Conservation (phyloP, 2,329 filamentous ascomycete species). For the Conoideocrella luteorostrata region DNA sequence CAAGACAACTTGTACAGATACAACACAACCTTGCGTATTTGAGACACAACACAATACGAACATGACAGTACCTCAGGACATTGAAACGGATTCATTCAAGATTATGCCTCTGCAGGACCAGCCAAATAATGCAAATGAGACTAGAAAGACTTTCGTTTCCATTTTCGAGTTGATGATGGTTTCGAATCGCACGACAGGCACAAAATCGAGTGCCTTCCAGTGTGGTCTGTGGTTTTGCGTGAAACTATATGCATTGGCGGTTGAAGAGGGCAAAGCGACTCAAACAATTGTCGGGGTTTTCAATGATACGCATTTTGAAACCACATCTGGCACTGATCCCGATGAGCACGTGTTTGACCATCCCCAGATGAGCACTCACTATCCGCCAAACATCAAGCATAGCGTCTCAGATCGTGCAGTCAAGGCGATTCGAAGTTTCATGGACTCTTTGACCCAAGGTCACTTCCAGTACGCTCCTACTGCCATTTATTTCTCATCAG, state of each 20-base stretch:
- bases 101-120: slow-evolving; percentile 18
- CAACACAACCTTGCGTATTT: slow-evolving; percentile 21
- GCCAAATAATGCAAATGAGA: slow-evolving; percentile 8
- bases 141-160: slow-evolving; percentile 24
- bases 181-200: slow-evolving; percentile 15
- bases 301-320: slow-evolving; percentile 22
- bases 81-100: slow-evolving; percentile 21
- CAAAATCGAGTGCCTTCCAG: slow-evolving; percentile 18
- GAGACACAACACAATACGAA: slow-evolving; percentile 22
- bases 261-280: slow-evolving; percentile 21
- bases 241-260: slow-evolving; percentile 22
- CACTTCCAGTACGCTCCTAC: slow-evolving; percentile 22
- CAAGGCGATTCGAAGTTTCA: slow-evolving; percentile 24
- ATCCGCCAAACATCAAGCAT: slow-evolving; percentile 19
- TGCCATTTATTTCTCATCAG: slow-evolving; percentile 26
- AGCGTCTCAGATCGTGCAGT: slow-evolving; percentile 25
- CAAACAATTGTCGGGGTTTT: slow-evolving; percentile 20
- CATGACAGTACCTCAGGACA: slow-evolving; percentile 15
- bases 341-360: slow-evolving; percentile 26
- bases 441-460: slow-evolving; percentile 24
- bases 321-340: slow-evolving; percentile 18
- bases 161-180: slow-evolving; percentile 28
- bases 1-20: slow-evolving; percentile 14
- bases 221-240: slow-evolving; percentile 33
- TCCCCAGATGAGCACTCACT: slow-evolving; percentile 23